Evolutionary conservation across 1,284 basidiomycete genomes (phyloP).

Genomic region (Ustilago esculenta): DNA sequence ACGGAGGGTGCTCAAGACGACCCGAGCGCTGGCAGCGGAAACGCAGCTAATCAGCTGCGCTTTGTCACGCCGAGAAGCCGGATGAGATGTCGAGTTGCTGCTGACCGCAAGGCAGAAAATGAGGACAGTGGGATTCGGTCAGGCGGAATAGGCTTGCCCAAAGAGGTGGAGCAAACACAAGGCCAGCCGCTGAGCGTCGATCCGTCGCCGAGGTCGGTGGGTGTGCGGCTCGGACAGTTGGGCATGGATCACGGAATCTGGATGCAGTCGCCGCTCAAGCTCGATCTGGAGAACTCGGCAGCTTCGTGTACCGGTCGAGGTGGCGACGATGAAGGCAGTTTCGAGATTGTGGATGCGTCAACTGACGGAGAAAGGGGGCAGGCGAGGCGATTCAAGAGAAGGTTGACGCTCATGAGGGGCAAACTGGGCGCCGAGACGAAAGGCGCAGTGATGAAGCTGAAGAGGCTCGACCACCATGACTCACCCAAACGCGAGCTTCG

Average conservation of each 20-base stretch:
- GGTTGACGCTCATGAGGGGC: slow-evolving; percentile 10
- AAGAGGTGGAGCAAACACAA: too few species aligned
- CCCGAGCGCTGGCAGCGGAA: too few species aligned
- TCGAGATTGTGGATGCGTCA: background rate
- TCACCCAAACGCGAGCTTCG: slow-evolving; percentile 26
- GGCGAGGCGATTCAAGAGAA: slow-evolving; percentile 3
- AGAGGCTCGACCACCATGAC: slow-evolving; percentile 12
- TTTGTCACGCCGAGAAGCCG: slow-evolving; percentile 27
- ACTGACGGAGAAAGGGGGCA: background rate
- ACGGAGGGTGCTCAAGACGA: too few species aligned
- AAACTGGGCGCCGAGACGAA: slow-evolving; percentile 7
- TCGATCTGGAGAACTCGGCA: slow-evolving; percentile 1
- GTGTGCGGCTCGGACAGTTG: slow-evolving; percentile 11
- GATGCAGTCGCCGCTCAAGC: slow-evolving; percentile 19
- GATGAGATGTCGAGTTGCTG: slow-evolving; percentile 14
- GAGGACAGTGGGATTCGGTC: background rate
- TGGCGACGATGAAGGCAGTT: slow-evolving; percentile 3
- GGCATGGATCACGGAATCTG: slow-evolving; percentile 39
- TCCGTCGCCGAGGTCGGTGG: slow-evolving; percentile 11
- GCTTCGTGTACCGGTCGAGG: too few species aligned
- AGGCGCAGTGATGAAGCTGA: slow-evolving; percentile 10
- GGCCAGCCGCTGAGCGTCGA: too few species aligned
- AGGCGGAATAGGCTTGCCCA: too few species aligned
- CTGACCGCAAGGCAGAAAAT: background rate
- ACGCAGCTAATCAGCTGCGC: background rate